phyloP scores from a whole-genome alignment of 495 filamentous ascomycete species.

The Annulohypoxylon bovei region DNA sequence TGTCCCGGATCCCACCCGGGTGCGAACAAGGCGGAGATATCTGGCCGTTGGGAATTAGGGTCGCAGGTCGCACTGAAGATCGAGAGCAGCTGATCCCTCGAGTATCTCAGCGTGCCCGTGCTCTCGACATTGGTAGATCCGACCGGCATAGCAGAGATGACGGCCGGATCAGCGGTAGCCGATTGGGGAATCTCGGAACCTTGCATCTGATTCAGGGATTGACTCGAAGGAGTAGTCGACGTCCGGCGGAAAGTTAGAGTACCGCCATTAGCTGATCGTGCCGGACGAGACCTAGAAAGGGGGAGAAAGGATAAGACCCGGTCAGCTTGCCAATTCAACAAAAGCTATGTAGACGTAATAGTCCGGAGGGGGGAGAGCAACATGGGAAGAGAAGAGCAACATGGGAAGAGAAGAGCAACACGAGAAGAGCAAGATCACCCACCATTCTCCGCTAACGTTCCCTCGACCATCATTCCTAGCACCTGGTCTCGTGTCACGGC shows the following conservation, averaged over 20 bases:
- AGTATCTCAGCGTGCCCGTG: constrained; percentile 64
- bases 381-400: not conserved
- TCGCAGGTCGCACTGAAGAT: constrained; percentile 71
- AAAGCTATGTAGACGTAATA: constrained; percentile 26
- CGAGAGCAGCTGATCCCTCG: constrained; percentile 82
- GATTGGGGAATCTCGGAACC: constrained; percentile 58
- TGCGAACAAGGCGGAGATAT: constrained; percentile 73
- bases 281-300: constrained; percentile 51
- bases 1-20: constrained; percentile 79
- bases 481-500: constrained; percentile 61
- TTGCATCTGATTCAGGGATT: constrained; percentile 69
- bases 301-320: not conserved
- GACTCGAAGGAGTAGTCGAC: constrained; percentile 66
- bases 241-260: constrained; percentile 88
- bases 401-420: not conserved
- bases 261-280: constrained; percentile 73
- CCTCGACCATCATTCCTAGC: constrained; percentile 64
- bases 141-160: constrained; percentile 44
- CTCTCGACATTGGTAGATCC: constrained; percentile 57
- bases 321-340: constrained; percentile 40
- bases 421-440: not conserved
- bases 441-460: constrained; percentile 46
- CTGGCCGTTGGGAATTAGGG: constrained; percentile 64
- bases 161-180: constrained; percentile 48
- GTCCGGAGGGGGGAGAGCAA: not conserved